phyloP scores from a whole-genome alignment of 1,284 basidiomycete species.

The Sporisorium iseilematis-ciliati region DNA sequence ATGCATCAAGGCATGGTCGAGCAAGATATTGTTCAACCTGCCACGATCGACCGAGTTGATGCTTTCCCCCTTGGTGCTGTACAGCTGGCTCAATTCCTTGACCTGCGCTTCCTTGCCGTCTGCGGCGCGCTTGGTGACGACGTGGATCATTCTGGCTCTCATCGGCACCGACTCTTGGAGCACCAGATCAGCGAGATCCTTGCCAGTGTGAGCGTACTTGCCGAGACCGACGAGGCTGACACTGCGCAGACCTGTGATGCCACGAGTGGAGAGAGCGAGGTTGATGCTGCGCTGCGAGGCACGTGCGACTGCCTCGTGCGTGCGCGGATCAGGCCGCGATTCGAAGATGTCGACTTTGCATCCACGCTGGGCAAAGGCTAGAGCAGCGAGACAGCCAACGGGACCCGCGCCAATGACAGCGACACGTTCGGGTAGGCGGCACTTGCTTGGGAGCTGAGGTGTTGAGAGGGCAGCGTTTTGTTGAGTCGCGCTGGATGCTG shows the following conservation, averaged over 20 bases:
- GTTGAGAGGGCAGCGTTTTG: background rate
- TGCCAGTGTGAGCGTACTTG: constrained; percentile 8
- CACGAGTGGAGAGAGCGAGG: constrained; percentile 92
- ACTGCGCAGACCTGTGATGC: constrained; percentile 84
- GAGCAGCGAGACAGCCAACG: constrained; percentile 90
- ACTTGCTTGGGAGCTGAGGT: constrained; percentile 18
- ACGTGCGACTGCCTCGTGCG: constrained; percentile 41
- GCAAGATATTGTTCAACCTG: constrained; percentile 85
- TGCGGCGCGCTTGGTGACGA: constrained; percentile 57
- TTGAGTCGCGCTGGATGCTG: background rate
- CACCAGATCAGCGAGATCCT: constrained; percentile 79
- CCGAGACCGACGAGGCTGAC: constrained; percentile 71
- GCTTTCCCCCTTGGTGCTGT: constrained; percentile 88
- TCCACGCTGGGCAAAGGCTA: constrained; percentile 86
- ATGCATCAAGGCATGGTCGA: constrained; percentile 78
- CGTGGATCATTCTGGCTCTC: constrained; percentile 95
- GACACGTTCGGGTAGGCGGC: constrained; percentile 54
- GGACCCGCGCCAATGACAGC: constrained; percentile 85
- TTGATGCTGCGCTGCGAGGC: constrained; percentile 83
- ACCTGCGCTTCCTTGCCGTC: constrained; percentile 36
- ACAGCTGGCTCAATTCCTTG: constrained; percentile 74
- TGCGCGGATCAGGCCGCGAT: constrained; percentile 76
- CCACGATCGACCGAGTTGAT: constrained; percentile 93
- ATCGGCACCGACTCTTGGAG: constrained; percentile 88
- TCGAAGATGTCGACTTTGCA: constrained; percentile 94